phyloP scores from a whole-genome alignment of 495 filamentous ascomycete genomes.

The Parachaetomium inaequale region DNA sequence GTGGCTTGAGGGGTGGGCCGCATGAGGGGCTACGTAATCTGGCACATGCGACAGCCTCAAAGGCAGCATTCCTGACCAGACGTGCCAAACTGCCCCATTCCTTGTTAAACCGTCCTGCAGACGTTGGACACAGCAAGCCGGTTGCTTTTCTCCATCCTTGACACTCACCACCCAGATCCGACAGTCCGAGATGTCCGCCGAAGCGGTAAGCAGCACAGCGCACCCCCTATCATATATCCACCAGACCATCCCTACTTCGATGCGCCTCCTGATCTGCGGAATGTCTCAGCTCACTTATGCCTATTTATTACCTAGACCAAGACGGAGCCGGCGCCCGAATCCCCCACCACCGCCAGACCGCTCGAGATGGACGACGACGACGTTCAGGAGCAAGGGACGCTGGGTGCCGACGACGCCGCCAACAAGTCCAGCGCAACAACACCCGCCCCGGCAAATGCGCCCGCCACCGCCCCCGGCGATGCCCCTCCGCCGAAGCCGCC shows the following conservation, averaged over 20 bases:
- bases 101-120: neutral
- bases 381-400: constrained; percentile 57
- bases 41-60: constrained; percentile 23
- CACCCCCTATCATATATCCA: no score
- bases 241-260: neutral
- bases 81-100: neutral
- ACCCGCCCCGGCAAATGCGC: constrained; percentile 34
- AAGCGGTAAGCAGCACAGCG: constrained; percentile 1
- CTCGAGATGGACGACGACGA: constrained; percentile 86
- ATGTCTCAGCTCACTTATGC: constrained; percentile 11
- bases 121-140: neutral
- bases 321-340: constrained; percentile 56
- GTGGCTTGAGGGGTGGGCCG: constrained; percentile 21
- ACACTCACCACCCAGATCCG: neutral
- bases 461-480: constrained; percentile 45
- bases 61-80: constrained; percentile 12
- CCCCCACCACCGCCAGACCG: constrained; percentile 76
- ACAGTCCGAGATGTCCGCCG: constrained; percentile 1
- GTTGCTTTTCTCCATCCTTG: neutral
- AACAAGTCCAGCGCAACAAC: constrained; percentile 38
- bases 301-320: constrained; percentile 39
- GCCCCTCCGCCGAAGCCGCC: constrained; percentile 80
- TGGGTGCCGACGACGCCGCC: constrained; percentile 37
- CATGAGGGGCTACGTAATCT: constrained; percentile 30
- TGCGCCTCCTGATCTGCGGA: constrained; percentile 10